Evolutionary conservation across 345 rosid genomes (phyloP), one percentile per base, ranked within the genome.

Genomic region (Rhizophora mangle): DNA sequence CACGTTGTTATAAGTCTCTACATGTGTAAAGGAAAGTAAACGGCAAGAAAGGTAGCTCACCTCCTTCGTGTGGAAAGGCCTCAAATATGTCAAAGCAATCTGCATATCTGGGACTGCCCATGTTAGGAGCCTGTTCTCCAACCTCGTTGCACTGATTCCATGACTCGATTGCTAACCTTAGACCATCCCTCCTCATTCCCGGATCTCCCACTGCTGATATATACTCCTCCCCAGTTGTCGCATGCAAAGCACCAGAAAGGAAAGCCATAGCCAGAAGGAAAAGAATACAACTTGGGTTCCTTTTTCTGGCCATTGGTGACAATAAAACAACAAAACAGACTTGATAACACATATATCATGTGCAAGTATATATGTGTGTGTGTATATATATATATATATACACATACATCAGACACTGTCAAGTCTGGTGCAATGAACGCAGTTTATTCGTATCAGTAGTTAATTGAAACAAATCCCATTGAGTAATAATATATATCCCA

Each of bases 131-230:
- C 79, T 89, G 92, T 4, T 67, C 53, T 11, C 94, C 97, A 71
- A 89, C 94, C 80, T 92, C 96, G 79, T 92, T 89, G 83, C 97
- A 92, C 32, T 88, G 89, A 76, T 92, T 89, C 97, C 96, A 92
- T 75, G 92, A 91, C 80, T 92, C 96, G 75, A 89, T 86, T 1
- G 85, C 97, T 21, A 89, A 82, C 72, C 96, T 76, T 46, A 89
- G 75, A 30, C 85, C 87, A 59, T 92, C 92, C 77, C 96, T 88
- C 67, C 65, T 82, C 93, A 92, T 89, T 62, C 92, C 92, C 0
- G 97, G 96, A 77, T 92, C 97, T 2, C 96, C 96, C 7, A 86
- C 22, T 26, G 82, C 87, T 39, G 93, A 82, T 26, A 71, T 49
- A 46, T 81, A 74, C 54, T 71, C 67, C 34, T 64, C 67, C 73